Evolutionary conservation across 2,329 filamentous ascomycete species (phyloP), one percentile per base, ranked within the genome.

Genomic region (Diaporthe capsici): DNA sequence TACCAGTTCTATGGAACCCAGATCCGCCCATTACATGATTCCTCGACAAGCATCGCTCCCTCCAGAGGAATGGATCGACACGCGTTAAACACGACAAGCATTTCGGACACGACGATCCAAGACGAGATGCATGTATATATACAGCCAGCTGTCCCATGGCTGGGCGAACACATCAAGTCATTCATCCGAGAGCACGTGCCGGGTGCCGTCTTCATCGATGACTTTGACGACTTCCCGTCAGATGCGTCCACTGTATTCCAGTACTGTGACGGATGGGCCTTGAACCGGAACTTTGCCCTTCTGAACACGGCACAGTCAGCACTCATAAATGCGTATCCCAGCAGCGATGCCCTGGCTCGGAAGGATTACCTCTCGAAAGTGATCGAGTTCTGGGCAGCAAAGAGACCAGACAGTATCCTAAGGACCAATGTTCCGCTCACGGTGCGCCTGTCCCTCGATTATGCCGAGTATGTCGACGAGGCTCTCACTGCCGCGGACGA

Each of bases 241-340:
- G 73, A 79, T 15, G 78, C 78, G 1, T 71, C 78, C 1, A 76
- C 71, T 0, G 76, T 81, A 1, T 82, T 84, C 25, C 83, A 85
- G 49, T 80, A 80, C 39, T 83, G 83, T 53, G 81, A 84, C 47
- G 84, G 84, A 8, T 84, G 82, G 81, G 80, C 79, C 20, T 76
- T 85, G 3, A 83, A 82, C 34, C 77, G 77, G 25, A 81, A 85
- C 73, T 85, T 85, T 60, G 78, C 81, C 9, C 71, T 81, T 2
- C 44, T 84, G 25, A 85, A 85, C 72, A 77, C 73, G 2, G 78
- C 81, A 0, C 77, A 79, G 2, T 78, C 57, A 15, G 82, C 78
- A 3, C 79, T 85, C 12, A 82, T 85, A 75, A 85, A 85, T 58
- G 83, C 83, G 0, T 85, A 85, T 37, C 84, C 84, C 22, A 85